Evolutionary conservation across 495 filamentous ascomycete genomes (phyloP).

Genomic region (Cairneyella variabilis): DNA sequence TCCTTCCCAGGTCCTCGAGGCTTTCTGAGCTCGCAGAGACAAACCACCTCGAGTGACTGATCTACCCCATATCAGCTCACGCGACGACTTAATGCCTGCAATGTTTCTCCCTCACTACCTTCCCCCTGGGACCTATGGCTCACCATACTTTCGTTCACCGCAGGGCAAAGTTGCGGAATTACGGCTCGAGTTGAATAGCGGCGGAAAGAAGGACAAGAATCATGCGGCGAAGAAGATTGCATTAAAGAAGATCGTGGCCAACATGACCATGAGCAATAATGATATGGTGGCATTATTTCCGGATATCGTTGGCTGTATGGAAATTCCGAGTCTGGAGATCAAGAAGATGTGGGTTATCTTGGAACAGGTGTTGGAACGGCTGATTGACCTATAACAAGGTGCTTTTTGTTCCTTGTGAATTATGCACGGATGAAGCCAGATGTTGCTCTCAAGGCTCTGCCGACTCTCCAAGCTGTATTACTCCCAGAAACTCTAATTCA

Average conservation of each 20-base stretch:
- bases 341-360: constrained; percentile 82
- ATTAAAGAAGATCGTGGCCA: constrained; percentile 98
- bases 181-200: constrained; percentile 87
- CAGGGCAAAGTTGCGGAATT: constrained; percentile 99
- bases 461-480: constrained; percentile 75
- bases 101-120: constrained; percentile 46
- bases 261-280: constrained; percentile 99
- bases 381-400: constrained; percentile 55
- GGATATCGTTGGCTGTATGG: constrained; percentile 93
- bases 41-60: neutral
- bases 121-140: constrained; percentile 21
- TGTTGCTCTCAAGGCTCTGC: constrained; percentile 87
- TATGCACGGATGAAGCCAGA: constrained; percentile 95
- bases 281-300: constrained; percentile 98
- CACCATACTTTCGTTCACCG: constrained; percentile 29
- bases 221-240: constrained; percentile 95
- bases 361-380: constrained; percentile 11
- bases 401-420: constrained; percentile 95
- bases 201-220: constrained; percentile 98
- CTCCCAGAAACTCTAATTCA: neutral
- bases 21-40: neutral
- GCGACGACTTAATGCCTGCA: constrained; percentile 21
- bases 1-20: neutral
- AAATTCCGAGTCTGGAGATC: constrained; percentile 89
- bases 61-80: neutral